Evolutionary conservation across 495 filamentous ascomycete genomes (phyloP).

Genomic region (Penicillium cosmopolitanum): DNA sequence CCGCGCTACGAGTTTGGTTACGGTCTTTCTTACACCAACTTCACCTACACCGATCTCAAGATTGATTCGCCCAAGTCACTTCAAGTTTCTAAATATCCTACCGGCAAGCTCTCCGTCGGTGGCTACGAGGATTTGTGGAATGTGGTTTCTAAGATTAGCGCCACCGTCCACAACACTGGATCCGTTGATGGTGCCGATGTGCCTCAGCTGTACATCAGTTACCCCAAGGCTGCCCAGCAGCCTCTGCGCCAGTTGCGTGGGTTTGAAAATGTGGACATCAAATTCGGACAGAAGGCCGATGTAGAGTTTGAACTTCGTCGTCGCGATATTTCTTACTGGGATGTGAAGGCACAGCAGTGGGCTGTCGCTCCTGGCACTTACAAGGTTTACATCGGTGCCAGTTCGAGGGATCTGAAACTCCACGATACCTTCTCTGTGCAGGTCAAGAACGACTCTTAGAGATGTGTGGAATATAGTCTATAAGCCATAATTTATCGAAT

Average conservation of each 20-base stretch:
- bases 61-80: constrained; percentile 20
- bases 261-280: constrained; percentile 49
- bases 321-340: constrained; percentile 66
- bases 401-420: constrained; percentile 17
- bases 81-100: constrained; percentile 6
- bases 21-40: constrained; percentile 68
- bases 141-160: constrained; percentile 48
- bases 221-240: constrained; percentile 37
- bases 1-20: constrained; percentile 71
- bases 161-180: constrained; percentile 61
- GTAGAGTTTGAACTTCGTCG: constrained; percentile 58
- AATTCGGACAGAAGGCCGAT: constrained; percentile 44
- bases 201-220: constrained; percentile 65
- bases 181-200: constrained; percentile 53
- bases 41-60: constrained; percentile 47
- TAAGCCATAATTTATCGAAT: background rate
- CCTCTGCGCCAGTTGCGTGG: constrained; percentile 50
- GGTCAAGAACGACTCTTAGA: background rate
- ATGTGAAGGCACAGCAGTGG: constrained; percentile 61
- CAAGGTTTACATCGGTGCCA: constrained; percentile 23
- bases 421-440: constrained; percentile 36
- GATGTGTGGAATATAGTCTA: background rate
- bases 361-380: constrained; percentile 26
- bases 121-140: constrained; percentile 62
- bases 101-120: constrained; percentile 39